phyloP scores from a whole-genome alignment of 306 rosid genomes.

The Rosa multiflora region DNA sequence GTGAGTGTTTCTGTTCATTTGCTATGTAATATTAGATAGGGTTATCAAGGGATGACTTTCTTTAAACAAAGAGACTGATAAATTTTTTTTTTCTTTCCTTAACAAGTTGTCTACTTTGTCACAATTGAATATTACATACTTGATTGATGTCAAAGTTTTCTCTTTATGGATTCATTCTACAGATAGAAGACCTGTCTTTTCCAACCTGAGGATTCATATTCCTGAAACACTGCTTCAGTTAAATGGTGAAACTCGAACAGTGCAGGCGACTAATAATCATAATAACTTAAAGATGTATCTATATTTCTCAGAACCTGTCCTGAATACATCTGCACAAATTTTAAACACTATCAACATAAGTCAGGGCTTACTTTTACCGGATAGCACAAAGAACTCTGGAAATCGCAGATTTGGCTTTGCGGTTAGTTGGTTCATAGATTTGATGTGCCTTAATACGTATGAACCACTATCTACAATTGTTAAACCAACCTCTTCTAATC shows the following conservation, averaged over 20 bases:
- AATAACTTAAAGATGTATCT: slow-evolving; percentile 56
- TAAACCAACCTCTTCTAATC: slow-evolving; percentile 28
- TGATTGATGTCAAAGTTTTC: background rate
- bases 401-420: slow-evolving; percentile 75
- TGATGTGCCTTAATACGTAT: background rate
- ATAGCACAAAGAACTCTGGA: slow-evolving; percentile 35
- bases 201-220: slow-evolving; percentile 56
- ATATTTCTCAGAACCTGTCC: slow-evolving; percentile 75
- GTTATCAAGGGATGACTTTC: background rate
- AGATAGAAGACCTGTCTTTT: slow-evolving; percentile 77
- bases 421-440: slow-evolving; percentile 51
- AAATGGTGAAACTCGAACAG: slow-evolving; percentile 65
- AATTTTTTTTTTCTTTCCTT: background rate
- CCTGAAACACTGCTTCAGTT: slow-evolving; percentile 70
- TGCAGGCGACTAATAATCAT: slow-evolving; percentile 68
- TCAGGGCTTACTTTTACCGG: slow-evolving; percentile 59
- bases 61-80: background rate
- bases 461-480: slow-evolving; percentile 12
- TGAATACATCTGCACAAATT: slow-evolving; percentile 72
- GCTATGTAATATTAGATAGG: background rate
- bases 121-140: background rate
- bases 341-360: slow-evolving; percentile 53
- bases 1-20: slow-evolving; percentile 48
- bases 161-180: slow-evolving; percentile 28
- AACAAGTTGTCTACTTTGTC: background rate